A percentile compares a stretch with the other conserved stretches of the same genome.
phyloP scores from a whole-genome alignment of 2,329 filamentous ascomycete species.

The Elsinoe necatrix region DNA sequence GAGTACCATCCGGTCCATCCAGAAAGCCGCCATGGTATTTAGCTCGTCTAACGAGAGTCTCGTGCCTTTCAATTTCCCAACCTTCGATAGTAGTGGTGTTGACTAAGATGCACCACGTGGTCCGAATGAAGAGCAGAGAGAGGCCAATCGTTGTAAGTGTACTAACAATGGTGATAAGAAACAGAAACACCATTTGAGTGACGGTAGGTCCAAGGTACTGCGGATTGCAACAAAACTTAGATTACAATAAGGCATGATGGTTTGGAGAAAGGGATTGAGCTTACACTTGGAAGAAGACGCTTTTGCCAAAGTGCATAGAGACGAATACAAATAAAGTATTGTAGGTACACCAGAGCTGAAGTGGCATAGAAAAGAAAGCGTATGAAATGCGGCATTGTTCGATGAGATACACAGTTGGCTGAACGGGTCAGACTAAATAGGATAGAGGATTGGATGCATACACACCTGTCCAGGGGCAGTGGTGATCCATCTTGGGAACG shows the following conservation, averaged over 20 bases:
- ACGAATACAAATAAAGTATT: slow-evolving; percentile 53
- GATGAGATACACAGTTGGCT: slow-evolving; percentile 70
- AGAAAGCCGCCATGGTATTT: slow-evolving; percentile 47
- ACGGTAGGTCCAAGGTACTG: slow-evolving; percentile 62
- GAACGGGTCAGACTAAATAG: slow-evolving; percentile 9
- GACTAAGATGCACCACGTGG: slow-evolving; percentile 51
- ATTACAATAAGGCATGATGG: slow-evolving; percentile 15
- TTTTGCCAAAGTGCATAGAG: slow-evolving; percentile 53
- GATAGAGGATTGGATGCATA: slow-evolving; percentile 18
- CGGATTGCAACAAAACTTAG: slow-evolving; percentile 14
- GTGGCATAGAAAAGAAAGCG: slow-evolving; percentile 68
- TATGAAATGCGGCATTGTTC: slow-evolving; percentile 73
- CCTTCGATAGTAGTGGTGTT: slow-evolving; percentile 76
- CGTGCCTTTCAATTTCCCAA: slow-evolving; percentile 53
- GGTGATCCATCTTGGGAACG: slow-evolving; percentile 75
- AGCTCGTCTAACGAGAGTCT: slow-evolving; percentile 38
- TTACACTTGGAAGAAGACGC: slow-evolving; percentile 57
- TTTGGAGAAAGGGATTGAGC: background rate
- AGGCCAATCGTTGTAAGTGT: slow-evolving; percentile 55
- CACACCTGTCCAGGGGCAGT: slow-evolving; percentile 69
- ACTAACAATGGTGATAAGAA: slow-evolving; percentile 51
- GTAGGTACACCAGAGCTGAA: slow-evolving; percentile 52
- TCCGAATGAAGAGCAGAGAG: slow-evolving; percentile 55
- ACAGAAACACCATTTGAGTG: slow-evolving; percentile 51
- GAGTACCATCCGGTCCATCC: slow-evolving; percentile 47